Percentiles rank a stretch among this genome's conserved stretches.
Conservation (phyloP, 139 green algal genomes). For the Picochlorum sp. region DNA sequence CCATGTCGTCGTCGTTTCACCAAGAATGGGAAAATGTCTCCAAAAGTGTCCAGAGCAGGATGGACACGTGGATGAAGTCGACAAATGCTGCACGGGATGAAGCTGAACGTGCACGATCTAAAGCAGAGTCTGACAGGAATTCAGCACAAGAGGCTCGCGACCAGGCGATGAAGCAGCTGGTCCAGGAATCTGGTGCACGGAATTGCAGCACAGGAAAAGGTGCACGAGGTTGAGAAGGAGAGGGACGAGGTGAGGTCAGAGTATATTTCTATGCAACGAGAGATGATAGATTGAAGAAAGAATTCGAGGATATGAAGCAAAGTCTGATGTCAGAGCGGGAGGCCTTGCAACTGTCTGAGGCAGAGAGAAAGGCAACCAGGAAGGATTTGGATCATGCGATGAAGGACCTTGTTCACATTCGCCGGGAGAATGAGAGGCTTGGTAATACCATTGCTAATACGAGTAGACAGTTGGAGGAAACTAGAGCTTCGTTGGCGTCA, state of each 20-base stretch:
- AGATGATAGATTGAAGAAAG: background rate
- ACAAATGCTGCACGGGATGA: conserved; percentile 8
- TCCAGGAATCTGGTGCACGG: conserved; percentile 12
- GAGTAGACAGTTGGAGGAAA: conserved; percentile 1
- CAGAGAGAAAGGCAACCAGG: background rate
- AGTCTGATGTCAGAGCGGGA: conserved; percentile 5
- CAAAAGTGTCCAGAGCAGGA: background rate
- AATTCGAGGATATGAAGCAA: conserved; percentile 2
- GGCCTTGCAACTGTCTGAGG: conserved; percentile 11
- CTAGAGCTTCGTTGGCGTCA: background rate
- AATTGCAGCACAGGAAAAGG: conserved; percentile 6
- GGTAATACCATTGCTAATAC: background rate
- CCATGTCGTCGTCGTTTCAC: background rate
- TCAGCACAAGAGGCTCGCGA: conserved; percentile 13
- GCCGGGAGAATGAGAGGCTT: conserved; percentile 4
- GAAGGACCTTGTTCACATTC: conserved; percentile 9
- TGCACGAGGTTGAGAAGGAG: conserved; percentile 1
- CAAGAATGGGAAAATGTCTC: background rate
- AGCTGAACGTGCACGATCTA: conserved; percentile 6
- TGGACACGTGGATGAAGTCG: conserved; percentile 10
- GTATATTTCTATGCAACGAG: background rate
- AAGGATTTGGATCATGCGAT: conserved; percentile 1
- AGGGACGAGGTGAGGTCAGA: background rate
- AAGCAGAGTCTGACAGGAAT: conserved; percentile 13
- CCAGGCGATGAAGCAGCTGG: conserved; percentile 2